phyloP scores from a whole-genome alignment of 1,139 yeast species.

The Saccharomyces pastorianus region DNA sequence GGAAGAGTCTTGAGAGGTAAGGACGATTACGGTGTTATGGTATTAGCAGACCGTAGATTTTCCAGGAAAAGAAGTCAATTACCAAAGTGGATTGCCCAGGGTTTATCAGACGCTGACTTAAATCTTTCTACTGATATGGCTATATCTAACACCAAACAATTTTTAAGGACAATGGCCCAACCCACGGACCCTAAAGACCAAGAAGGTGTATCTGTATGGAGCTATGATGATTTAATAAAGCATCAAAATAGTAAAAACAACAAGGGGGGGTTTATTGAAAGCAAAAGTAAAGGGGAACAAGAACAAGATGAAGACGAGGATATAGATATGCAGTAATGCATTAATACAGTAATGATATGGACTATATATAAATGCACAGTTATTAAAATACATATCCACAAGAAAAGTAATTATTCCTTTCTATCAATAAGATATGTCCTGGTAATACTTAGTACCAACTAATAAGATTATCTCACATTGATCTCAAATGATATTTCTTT shows the following conservation, averaged over 20 bases:
- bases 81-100: slow-evolving; percentile 97
- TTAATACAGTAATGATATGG: background rate
- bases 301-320: slow-evolving; percentile 15
- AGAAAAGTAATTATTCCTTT: background rate
- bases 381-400: background rate
- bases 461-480: slow-evolving; percentile 32
- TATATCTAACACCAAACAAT: slow-evolving; percentile 85
- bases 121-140: slow-evolving; percentile 97
- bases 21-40: slow-evolving; percentile 98
- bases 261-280: background rate
- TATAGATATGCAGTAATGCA: slow-evolving; percentile 10
- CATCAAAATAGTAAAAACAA: slow-evolving; percentile 41
- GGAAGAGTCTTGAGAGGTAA: slow-evolving; percentile 96
- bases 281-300: background rate
- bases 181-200: slow-evolving; percentile 87
- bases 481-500: slow-evolving; percentile 57
- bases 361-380: background rate
- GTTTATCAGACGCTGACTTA: slow-evolving; percentile 80
- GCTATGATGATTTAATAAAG: slow-evolving; percentile 53
- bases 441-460: background rate
- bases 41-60: slow-evolving; percentile 88
- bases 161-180: slow-evolving; percentile 87
- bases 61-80: slow-evolving; percentile 76
- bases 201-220: slow-evolving; percentile 95
- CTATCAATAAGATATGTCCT: background rate